These are phyloP conservation scores for Flaveria bidentis DNA, from an alignment of 129 eudicot species.

Conservation along the genomic window DNA sequence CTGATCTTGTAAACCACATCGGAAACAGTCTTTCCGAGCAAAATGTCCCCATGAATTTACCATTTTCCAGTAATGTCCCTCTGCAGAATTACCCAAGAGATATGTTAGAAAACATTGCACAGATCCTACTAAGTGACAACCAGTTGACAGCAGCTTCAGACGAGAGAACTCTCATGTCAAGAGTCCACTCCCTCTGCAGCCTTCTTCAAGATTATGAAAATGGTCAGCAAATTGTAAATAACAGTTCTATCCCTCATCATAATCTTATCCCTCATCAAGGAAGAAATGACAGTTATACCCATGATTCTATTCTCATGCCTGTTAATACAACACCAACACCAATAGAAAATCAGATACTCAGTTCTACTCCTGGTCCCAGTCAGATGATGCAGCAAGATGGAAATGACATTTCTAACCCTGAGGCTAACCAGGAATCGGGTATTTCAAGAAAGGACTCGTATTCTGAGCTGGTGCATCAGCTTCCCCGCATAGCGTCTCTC, in stretches of 20 bases:
- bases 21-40: conserved; percentile 45
- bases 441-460: conserved; percentile 65
- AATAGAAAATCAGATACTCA: background rate
- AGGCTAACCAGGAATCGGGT: conserved; percentile 28
- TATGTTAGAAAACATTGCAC: conserved; percentile 52
- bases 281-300: conserved; percentile 15
- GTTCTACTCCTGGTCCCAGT: conserved; percentile 29
- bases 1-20: conserved; percentile 55
- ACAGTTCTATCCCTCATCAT: conserved; percentile 22
- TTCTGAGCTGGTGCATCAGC: conserved; percentile 57
- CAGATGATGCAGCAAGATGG: conserved; percentile 26
- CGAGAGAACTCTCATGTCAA: conserved; percentile 69
- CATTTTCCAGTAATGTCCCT: conserved; percentile 37
- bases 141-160: conserved; percentile 52
- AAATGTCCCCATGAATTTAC: conserved; percentile 33
- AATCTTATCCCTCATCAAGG: conserved; percentile 10
- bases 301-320: conserved; percentile 17
- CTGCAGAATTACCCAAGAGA: conserved; percentile 38
- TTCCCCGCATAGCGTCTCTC: conserved; percentile 68
- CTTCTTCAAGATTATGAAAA: conserved; percentile 65
- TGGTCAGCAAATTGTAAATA: conserved; percentile 33
- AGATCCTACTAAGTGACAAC: conserved; percentile 54
- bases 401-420: conserved; percentile 25
- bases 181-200: conserved; percentile 69
- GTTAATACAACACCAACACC: conserved; percentile 18